phyloP scores from a whole-genome alignment of 129 eudicot species.

The Logfia minima region DNA sequence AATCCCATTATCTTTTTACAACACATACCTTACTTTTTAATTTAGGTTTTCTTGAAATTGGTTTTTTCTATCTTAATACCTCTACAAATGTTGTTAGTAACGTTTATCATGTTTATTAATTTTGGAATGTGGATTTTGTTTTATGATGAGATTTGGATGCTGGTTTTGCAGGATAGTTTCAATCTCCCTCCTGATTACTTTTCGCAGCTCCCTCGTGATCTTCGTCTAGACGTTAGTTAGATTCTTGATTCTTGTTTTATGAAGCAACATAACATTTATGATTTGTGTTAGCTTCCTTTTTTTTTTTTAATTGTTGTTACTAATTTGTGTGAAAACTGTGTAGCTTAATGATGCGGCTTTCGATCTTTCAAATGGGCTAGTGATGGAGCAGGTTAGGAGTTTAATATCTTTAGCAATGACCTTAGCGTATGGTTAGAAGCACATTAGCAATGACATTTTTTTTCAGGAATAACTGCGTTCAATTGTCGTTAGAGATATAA shows the following conservation, averaged over 20 bases:
- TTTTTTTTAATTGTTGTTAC: not conserved
- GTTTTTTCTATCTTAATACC: not conserved
- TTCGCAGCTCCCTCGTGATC: conserved; percentile 76
- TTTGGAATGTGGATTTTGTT: not conserved
- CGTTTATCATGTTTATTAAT: no score
- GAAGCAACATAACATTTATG: not conserved
- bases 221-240: conserved; percentile 77
- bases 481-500: not conserved
- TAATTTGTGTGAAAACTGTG: conserved; percentile 28
- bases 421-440: not conserved
- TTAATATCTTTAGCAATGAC: not conserved
- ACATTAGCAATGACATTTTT: not conserved
- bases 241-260: conserved; percentile 20
- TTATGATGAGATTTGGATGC: not conserved
- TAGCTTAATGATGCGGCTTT: conserved; percentile 99
- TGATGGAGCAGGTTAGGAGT: conserved; percentile 69
- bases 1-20: no score
- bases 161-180: conserved; percentile 65
- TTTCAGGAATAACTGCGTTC: not conserved
- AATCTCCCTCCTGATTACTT: conserved; percentile 82
- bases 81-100: no score
- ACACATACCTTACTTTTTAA: no score
- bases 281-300: not conserved
- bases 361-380: conserved; percentile 90
- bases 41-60: not conserved